These are phyloP conservation scores for Magnusiomyces fungicola DNA, from an alignment of 1,139 yeast genomes.

Conservation along the genomic window DNA sequence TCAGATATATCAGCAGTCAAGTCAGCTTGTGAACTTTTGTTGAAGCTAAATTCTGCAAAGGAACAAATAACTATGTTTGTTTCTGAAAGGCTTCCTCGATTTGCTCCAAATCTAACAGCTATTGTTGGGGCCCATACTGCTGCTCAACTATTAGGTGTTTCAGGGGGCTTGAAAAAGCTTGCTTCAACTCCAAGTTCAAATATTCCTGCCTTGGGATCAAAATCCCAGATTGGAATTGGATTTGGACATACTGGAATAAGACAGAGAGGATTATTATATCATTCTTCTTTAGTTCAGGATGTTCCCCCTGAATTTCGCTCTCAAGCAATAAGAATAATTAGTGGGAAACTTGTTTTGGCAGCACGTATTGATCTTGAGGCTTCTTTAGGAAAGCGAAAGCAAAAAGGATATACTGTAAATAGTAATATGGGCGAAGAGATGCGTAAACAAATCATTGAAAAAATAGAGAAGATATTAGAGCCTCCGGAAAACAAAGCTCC, in stretches of 20 bases:
- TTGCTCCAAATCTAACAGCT: constrained; percentile 77
- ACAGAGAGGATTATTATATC: constrained; percentile 52
- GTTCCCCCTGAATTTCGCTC: constrained; percentile 53
- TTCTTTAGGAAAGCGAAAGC: constrained; percentile 14
- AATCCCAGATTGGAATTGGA: constrained; percentile 43
- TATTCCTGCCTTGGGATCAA: constrained; percentile 68
- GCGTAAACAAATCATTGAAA: constrained; percentile 50
- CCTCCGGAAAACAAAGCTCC: constrained; percentile 67
- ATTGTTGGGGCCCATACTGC: constrained; percentile 69
- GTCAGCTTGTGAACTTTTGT: constrained; percentile 43
- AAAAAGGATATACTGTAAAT: constrained; percentile 27
- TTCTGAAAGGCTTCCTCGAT: constrained; percentile 45
- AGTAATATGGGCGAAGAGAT: constrained; percentile 55
- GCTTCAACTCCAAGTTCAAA: constrained; percentile 78
- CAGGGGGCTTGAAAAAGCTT: constrained; percentile 66
- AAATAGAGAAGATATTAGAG: constrained; percentile 62
- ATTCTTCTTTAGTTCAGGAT: constrained; percentile 32
- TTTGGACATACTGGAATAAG: constrained; percentile 42
- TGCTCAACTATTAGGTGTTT: constrained; percentile 61
- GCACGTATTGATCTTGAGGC: constrained; percentile 66
- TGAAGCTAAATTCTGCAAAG: constrained; percentile 42
- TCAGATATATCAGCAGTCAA: constrained; percentile 38
- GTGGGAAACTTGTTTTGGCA: constrained; percentile 76
- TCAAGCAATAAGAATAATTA: constrained; percentile 68
- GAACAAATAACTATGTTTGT: constrained; percentile 46